Conservation (phyloP, 257 asterid genomes). For the Vinca minor region DNA sequence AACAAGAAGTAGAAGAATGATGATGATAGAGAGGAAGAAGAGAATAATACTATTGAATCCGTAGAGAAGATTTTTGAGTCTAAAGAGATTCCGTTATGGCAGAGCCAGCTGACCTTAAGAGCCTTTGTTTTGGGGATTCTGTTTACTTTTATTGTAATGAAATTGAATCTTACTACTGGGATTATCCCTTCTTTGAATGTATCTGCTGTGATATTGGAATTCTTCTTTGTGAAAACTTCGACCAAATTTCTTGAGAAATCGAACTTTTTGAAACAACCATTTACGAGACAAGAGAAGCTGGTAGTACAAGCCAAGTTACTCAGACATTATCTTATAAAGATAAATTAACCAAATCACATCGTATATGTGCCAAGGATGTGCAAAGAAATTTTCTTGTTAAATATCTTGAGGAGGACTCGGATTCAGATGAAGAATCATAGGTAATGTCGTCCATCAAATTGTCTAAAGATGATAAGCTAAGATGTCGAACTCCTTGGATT, state of each 20-base stretch:
- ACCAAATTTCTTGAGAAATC: constrained; percentile 60
- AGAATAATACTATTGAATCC: constrained; percentile 26
- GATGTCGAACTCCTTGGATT: too few relatives aligned
- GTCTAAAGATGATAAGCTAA: too few relatives aligned
- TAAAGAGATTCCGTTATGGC: constrained; percentile 77
- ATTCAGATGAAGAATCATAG: too few relatives aligned
- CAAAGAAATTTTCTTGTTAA: too few relatives aligned
- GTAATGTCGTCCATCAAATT: too few relatives aligned
- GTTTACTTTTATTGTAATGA: constrained; percentile 89
- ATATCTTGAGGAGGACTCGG: too few relatives aligned
- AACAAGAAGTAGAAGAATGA: constrained; percentile 22
- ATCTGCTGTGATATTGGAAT: constrained; percentile 84
- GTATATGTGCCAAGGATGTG: too few relatives aligned
- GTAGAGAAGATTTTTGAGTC: constrained; percentile 68
- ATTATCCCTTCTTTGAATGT: constrained; percentile 88
- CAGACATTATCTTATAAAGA: too few relatives aligned
- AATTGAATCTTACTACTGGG: constrained; percentile 83
- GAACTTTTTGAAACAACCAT: constrained; percentile 64
- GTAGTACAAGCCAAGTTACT: too few relatives aligned
- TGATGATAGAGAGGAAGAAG: constrained; percentile 18
- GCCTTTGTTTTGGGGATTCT: constrained; percentile 55
- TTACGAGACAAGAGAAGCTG: constrained; percentile 89
- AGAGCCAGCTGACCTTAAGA: constrained; percentile 64
- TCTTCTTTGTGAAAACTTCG: constrained; percentile 84
- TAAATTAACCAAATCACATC: too few relatives aligned